phyloP scores from a whole-genome alignment of 192 early-diverging fungal species.

The Backusella macrospora region DNA sequence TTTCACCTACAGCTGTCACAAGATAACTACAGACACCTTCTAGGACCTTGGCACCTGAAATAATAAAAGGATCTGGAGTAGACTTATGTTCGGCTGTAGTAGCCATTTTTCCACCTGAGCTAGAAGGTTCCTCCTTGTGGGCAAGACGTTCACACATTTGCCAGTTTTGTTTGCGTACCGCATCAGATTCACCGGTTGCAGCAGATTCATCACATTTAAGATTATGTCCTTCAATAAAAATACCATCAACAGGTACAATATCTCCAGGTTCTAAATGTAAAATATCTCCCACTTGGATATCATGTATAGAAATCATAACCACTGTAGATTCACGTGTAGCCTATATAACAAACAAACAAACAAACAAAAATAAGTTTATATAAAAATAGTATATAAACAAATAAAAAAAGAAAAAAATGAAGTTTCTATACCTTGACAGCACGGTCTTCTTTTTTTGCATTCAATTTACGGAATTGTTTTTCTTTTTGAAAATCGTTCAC shows the following conservation, averaged over 20 bases:
- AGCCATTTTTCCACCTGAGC: constrained; percentile 1
- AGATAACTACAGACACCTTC: constrained; percentile 88
- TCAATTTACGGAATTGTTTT: constrained; percentile 78
- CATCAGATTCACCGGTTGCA: constrained; percentile 91
- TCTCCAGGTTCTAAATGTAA: constrained; percentile 88
- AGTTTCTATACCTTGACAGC: constrained; percentile 55
- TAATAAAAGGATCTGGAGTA: constrained; percentile 75
- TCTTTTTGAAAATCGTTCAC: constrained; percentile 88
- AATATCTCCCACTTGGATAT: constrained; percentile 93
- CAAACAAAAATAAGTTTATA: background rate
- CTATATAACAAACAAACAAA: too few relatives aligned
- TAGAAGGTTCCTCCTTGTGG: constrained; percentile 29
- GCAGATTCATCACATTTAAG: constrained; percentile 90
- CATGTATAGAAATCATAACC: constrained; percentile 69
- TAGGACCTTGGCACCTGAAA: constrained; percentile 92
- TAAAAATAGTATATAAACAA: background rate
- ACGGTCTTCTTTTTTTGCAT: constrained; percentile 85
- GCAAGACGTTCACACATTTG: constrained; percentile 46
- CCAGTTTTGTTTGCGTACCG: constrained; percentile 75
- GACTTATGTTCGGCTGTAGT: constrained; percentile 26
- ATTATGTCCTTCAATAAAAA: constrained; percentile 81
- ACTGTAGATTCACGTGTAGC: constrained; percentile 73
- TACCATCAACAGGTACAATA: constrained; percentile 88
- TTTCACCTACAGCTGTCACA: constrained; percentile 81
- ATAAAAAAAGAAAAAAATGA: background rate